Evolutionary conservation across 2,329 filamentous ascomycete species (phyloP), one percentile per base, ranked within the genome.

Genomic region (Curvularia lunata): DNA sequence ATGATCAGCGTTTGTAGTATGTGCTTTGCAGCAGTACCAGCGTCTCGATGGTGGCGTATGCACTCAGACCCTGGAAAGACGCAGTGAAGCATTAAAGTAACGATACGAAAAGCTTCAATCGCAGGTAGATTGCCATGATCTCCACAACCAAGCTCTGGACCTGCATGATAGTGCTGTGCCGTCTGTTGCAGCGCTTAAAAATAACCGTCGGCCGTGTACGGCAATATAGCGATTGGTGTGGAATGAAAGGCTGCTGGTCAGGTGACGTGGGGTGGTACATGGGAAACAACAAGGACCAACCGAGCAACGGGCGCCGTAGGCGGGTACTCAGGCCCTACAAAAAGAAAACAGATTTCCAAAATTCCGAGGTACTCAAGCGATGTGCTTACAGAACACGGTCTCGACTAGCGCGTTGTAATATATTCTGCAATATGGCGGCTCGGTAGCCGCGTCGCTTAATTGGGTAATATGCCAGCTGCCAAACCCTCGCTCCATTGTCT

Each of bases 361-460:
- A 34, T 60, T 58, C 66, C 69, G 56, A 64, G 30, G 59, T 57
- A 61, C 67, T 53, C 67, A 69, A 47, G 54, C 52, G 18, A 25
- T 42, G 42, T 62, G 70, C 71, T 74, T 72, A 75, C 71, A 73
- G 71, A 70, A 69, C 67, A 63, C 61, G 65, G 70, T 74, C 72
- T 69, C 65, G 72, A 69, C 66, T 62, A 65, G 61, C 63, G 63
- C 64, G 53, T 12, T 55, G 68, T 67, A 70, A 73, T 73, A 64
- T 72, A 65, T 61, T 55, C 48, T 47, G 57, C 55, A 67, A 65
- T 69, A 63, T 63, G 56, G 50, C 40, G 48, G 50, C 60, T 69
- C 67, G 66, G 68, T 62, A 65, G 64, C 62, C 62, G 61, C 53
- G 62, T 62, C 64, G 63, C 65, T 68, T 71, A 71, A 66, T 69